Base-by-base conservation (phyloP, 345 rosid species). In the Eucalyptus rudis region DNA sequence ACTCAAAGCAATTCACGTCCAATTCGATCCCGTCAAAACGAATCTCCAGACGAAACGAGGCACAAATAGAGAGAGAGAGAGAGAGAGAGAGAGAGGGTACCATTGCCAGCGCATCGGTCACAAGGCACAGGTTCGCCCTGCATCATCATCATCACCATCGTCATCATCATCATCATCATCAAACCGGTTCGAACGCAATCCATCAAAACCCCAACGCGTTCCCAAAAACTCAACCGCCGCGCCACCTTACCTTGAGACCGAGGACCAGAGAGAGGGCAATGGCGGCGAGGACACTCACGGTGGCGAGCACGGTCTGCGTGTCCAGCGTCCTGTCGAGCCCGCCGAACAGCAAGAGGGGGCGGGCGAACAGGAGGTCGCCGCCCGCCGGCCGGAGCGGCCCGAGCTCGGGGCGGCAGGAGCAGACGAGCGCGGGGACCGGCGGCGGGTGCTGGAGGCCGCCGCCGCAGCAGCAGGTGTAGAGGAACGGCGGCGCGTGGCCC, bases 111-210 rank as follows among this genome's bases (percentile, higher is more conserved):
- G 86, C 99, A 97, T 4, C 97, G 95, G 88, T 94, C 97, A 88
- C 99, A 97, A 17, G 99, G 96, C 49, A 97, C 96, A 84, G 99
- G 98, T 87, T 96, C 99, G 86, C 99, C 99, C 99, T 97, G 94
- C 56, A 94, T 76, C 43, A 87, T 88, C 80, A 56, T 52, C 80
- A 56, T 52, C 49, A 16, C 25, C 36, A 3, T 43, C 43, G 7
- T 43, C 43, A n/a, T 43, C 33, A 13, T 40, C 83, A 68, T 88
- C 49, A 7, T 33, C 33, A n/a, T 51, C 33, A 40, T 40, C 84
- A 86, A 52, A 33, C 8, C 44, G 43, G 66, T 51, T 51, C 43
- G 68, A 12, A 86, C 31, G 49, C 49, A 20, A 76, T 76, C 84
- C 47, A 20, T 4, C 13, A 76, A 76, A 76, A 76, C 47, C 83